Percentiles rank a stretch among this genome's conserved stretches.
These are phyloP conservation scores for Eucalyptus brandiana DNA, from an alignment of 345 rosid species.

Conservation along the genomic window DNA sequence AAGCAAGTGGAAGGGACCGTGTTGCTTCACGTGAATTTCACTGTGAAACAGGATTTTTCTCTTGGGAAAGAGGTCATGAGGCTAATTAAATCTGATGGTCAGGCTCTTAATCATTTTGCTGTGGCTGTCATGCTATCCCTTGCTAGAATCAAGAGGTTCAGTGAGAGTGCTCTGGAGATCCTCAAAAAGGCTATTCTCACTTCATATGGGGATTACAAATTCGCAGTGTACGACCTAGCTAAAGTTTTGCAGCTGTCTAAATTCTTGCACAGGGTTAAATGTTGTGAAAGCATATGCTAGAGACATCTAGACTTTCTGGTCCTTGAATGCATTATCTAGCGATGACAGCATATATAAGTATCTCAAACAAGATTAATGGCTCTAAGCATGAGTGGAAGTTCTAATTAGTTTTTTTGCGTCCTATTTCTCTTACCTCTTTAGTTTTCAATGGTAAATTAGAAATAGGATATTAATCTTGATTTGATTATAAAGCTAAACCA, in stretches of 20 bases:
- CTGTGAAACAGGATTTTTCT: conserved; percentile 90
- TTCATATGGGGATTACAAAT: conserved; percentile 46
- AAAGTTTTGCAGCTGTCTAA: not conserved
- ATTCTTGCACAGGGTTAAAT: not conserved
- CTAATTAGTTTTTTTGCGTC: not conserved
- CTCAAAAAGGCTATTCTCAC: conserved; percentile 44
- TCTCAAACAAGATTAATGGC: not conserved
- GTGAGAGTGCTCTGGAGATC: conserved; percentile 35
- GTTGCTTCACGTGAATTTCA: conserved; percentile 75
- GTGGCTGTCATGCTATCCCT: conserved; percentile 57
- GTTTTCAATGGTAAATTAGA: not conserved
- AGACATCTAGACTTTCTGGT: not conserved
- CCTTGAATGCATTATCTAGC: not conserved
- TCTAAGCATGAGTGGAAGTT: not conserved
- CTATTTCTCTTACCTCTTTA: not conserved
- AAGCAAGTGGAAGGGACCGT: conserved; percentile 79
- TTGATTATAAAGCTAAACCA: not conserved
- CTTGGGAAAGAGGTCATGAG: conserved; percentile 60
- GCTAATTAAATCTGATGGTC: conserved; percentile 40
- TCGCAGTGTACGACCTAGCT: conserved; percentile 29
- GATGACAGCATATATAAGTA: not conserved
- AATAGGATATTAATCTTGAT: not conserved
- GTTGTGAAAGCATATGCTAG: not conserved
- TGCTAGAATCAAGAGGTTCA: conserved; percentile 61
- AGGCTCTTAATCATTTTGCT: conserved; percentile 55